Evolutionary conservation across 257 asterid species (phyloP).

Genomic region (Nicotiana otophora): DNA sequence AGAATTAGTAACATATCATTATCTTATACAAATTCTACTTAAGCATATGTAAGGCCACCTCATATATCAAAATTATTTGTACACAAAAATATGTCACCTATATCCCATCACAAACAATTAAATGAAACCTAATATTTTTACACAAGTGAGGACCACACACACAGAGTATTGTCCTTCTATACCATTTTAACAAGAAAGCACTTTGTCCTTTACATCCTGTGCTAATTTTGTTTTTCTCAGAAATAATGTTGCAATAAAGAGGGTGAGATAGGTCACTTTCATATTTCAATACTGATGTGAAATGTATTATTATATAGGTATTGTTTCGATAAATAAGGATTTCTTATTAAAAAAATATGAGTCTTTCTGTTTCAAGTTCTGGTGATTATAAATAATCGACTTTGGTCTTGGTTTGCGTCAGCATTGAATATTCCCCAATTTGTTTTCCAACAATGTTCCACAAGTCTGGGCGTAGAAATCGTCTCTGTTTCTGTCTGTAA

Average conservation of each 20-base stretch:
- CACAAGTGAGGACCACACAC: neutral
- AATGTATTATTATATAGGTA: neutral
- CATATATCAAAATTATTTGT: neutral
- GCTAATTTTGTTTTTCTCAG: neutral
- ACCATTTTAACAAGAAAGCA: neutral
- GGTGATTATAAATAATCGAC: constrained; percentile 7
- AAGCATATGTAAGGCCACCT: neutral
- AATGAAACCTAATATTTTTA: neutral
- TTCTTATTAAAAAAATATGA: neutral
- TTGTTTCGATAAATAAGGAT: neutral
- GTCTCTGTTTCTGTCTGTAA: neutral
- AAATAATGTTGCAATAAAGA: neutral
- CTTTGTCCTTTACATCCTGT: neutral
- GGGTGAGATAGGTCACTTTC: neutral
- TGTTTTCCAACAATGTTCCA: neutral
- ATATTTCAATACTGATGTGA: neutral
- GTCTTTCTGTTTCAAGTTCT: neutral
- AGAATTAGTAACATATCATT: too few species aligned
- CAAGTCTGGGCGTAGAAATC: constrained; percentile 13
- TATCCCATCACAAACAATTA: constrained; percentile 16
- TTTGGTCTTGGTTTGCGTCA: constrained; percentile 17
- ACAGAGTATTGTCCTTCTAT: neutral
- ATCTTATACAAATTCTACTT: too few species aligned
- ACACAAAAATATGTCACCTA: constrained; percentile 1
- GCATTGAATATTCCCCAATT: constrained; percentile 20